These are phyloP conservation scores for Fusarium sp. DNA, from an alignment of 2,329 filamentous ascomycete genomes.

Conservation along the genomic window DNA sequence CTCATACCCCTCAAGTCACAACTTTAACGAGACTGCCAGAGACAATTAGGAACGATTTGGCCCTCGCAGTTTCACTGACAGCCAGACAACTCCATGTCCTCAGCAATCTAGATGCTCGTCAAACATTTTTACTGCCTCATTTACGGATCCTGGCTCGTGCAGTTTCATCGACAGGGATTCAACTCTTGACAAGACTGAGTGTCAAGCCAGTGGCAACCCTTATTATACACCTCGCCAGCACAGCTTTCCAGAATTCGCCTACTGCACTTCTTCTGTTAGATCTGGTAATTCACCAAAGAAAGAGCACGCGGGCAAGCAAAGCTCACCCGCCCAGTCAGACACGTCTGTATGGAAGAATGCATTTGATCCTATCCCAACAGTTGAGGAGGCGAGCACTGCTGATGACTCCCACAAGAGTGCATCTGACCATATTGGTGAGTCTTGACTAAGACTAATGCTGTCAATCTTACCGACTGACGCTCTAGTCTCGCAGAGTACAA, in stretches of 20 bases:
- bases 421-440: slow-evolving; percentile 46
- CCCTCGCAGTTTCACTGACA: slow-evolving; percentile 27
- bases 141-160: slow-evolving; percentile 19
- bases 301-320: not conserved
- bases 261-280: slow-evolving; percentile 1
- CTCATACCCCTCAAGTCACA: slow-evolving; percentile 11
- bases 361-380: slow-evolving; percentile 43
- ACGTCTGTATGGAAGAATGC: slow-evolving; percentile 30
- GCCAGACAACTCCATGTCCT: slow-evolving; percentile 22
- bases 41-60: slow-evolving; percentile 41
- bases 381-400: slow-evolving; percentile 48
- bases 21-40: slow-evolving; percentile 35
- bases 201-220: slow-evolving; percentile 43
- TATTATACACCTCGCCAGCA: slow-evolving; percentile 46
- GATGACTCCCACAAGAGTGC: slow-evolving; percentile 30
- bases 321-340: slow-evolving; percentile 7
- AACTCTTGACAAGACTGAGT: slow-evolving; percentile 1
- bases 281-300: slow-evolving; percentile 17
- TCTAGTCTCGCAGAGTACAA: slow-evolving; percentile 31
- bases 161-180: slow-evolving; percentile 15
- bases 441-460: not conserved
- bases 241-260: slow-evolving; percentile 15
- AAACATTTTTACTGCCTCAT: slow-evolving; percentile 12
- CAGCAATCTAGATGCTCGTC: slow-evolving; percentile 6
- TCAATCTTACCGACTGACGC: slow-evolving; percentile 4